Evolutionary conservation across 2,329 filamentous ascomycete genomes (phyloP), one percentile per base, ranked within the genome.

Genomic region (Septoria linicola): DNA sequence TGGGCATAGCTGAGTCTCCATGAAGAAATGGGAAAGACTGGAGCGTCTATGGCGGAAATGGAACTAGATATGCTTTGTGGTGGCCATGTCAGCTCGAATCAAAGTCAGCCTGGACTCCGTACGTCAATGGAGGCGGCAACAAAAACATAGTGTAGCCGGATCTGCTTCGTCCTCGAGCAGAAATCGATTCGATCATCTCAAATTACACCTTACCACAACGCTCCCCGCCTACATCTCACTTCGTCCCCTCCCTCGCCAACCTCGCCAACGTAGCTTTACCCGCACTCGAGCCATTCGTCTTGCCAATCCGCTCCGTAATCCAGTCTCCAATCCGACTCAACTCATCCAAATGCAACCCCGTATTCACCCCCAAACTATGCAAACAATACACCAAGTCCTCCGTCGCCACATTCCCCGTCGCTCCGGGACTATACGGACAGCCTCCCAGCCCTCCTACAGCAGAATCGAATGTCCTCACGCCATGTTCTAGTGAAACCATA

Each of bases 341-440:
- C 36, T 78, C 79, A 55, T 85, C 80, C 52, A 89, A 58, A 65
- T 88, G 80, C 1, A 93, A 79, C 0, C 88, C 88, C 0, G 88
- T 91, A 35, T 82, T 75, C 72, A 88, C 82, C 0, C 89, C 89
- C 48, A 90, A 68, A 54, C 81, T 87, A 66, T 89, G 83, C 66
- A 88, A 72, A 55, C 75, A 85, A 65, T 92, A 89, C 1, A 93
- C 84, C 70, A 95, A 72, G 66, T 95, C 87, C 71, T 95, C 89
- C 0, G 88, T 91, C 1, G 87, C 84, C 10, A 92, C 87, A 66
- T 95, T 95, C 1, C 89, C 89, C 34, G 88, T 93, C 0, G 89
- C 89, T 0, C 89, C 89, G 0, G 88, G 89, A 56, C 85, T 88
- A 66, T 88, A 95, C 0, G 89, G 89, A 66, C 89, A 95, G 0